Base-by-base conservation (phyloP, 169 alveolate species). In the Cryptosporidium xiaoi region DNA sequence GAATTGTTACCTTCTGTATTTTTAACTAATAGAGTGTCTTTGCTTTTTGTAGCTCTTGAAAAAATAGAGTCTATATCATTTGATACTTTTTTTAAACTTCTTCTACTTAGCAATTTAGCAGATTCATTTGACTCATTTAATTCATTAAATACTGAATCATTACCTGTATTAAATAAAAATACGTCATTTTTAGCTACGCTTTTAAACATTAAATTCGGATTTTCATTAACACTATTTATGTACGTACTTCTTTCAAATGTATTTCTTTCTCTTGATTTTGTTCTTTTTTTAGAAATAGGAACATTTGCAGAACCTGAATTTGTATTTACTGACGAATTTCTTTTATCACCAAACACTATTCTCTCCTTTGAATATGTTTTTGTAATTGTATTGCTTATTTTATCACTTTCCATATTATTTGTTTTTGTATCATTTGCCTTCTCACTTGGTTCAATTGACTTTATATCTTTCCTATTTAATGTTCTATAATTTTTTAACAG, bases 261-360 rank as follows among this genome's bases (percentile, higher is more conserved):
- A 8, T 40, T 40, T 40, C 48, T 53, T 55, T 69, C 83, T 31
- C 56, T 69, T 16, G 83, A 69, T 15, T 69, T 69, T 31, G 67
- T 69, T 36, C 83, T 69, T 55, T 69, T 69, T 18, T 69, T 69
- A 31, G 83, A 69, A 20, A 69, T 7, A 29, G 56, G 51, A 69
- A 31, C 24, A 69, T 24, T 40, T 33, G 66, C 27, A 15, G 64
- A 64, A 7, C 44, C 44, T 24, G 65, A 8, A 51, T 16, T 29
- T 24, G 15, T 27, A 20, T 24, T 15, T 50, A 67, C 13, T 48
- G 50, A 27, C 18, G 29, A 58, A 50, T 20, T 67, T 13, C 15
- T 13, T 66, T 13, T 50, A 13, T 67, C 53, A 3, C 50, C 20
- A 50, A 40, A 40, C 10, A 40, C 48, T 40, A 40, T 40, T 48